These are phyloP conservation scores for Anthracocystis walkeri DNA, from an alignment of 1,284 basidiomycete genomes.

Conservation along the genomic window DNA sequence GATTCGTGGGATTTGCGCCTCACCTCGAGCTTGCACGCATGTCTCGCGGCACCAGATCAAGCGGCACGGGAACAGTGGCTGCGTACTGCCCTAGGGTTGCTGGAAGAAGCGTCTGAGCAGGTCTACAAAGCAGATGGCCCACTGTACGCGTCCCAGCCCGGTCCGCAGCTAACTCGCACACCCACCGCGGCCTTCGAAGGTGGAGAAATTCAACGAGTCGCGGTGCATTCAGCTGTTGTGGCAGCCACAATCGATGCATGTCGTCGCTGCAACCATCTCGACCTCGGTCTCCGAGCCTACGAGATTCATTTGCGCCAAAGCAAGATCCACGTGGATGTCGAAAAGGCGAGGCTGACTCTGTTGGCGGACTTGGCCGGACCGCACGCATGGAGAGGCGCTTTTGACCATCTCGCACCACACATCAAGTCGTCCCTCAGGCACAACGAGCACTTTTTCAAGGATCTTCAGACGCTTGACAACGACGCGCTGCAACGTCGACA, in stretches of 20 bases:
- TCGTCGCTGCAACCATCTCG: slow-evolving; percentile 23
- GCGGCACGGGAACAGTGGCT: slow-evolving; percentile 1
- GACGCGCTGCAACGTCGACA: background rate
- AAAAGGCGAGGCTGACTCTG: slow-evolving; percentile 22
- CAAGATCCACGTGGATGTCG: slow-evolving; percentile 12
- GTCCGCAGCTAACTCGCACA: background rate
- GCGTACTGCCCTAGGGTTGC: slow-evolving; percentile 4
- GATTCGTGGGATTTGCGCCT: slow-evolving; percentile 37
- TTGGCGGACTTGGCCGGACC: slow-evolving; percentile 26
- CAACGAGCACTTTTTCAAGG: slow-evolving; percentile 13
- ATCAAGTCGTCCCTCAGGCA: slow-evolving; percentile 7
- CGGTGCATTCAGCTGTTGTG: slow-evolving; percentile 19
- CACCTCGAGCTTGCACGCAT: slow-evolving; percentile 18
- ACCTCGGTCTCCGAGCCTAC: slow-evolving; percentile 21
- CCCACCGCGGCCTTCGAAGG: background rate
- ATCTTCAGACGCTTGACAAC: slow-evolving; percentile 14
- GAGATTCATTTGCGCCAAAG: slow-evolving; percentile 14
- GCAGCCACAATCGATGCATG: slow-evolving; percentile 27
- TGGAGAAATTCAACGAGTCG: background rate
- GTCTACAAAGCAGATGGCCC: slow-evolving; percentile 6
- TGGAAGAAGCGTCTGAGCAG: slow-evolving; percentile 14
- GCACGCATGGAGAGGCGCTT: slow-evolving; percentile 12
- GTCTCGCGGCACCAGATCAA: slow-evolving; percentile 5
- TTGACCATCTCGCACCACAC: slow-evolving; percentile 12
- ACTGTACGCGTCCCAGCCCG: background rate